Evolutionary conservation across 345 rosid genomes (phyloP), one percentile per base, ranked within the genome.

Genomic region (Kandelia obovata): DNA sequence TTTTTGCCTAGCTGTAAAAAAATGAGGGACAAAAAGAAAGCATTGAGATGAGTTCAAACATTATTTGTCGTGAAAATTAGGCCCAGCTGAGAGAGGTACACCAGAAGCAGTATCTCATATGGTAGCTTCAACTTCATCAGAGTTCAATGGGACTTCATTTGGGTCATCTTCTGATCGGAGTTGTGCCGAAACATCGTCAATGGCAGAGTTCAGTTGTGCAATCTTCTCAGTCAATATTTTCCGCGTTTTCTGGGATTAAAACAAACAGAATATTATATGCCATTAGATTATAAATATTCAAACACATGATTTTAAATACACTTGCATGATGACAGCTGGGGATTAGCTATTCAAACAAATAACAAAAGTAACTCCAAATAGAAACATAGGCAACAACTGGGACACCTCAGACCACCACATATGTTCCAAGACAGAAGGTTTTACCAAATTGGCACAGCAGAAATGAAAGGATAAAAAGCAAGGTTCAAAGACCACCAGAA

Each of bases 71-170:
- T 70, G 58, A 68, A 59, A 55, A 58, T 73, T 16, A 65, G 30
- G 39, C 55, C 31, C 27, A 7, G 28, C 8, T 58, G 62, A 51
- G 43, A 56, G 67, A 43, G 53, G 57, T 63, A 71, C 65, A 58
- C 53, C 60, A 63, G 25, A 56, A 30, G 66, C 3, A 62, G 11
- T 31, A 61, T 51, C 39, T 88, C 82, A 89, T 30, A 75, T 63
- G 30, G 84, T 67, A 66, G 96, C 83, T 81, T 88, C 97, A 19
- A 82, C 74, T 80, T 86, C 90, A 70, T 87, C 91, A 6, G 88
- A 71, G 72, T 76, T 81, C 3, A 66, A 79, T 10, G 76, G 65
- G 62, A 59, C 23, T 53, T 76, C 77, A 6, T 76, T 69, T 11
- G 78, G 58, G 43, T 78, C 31, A 57, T 80, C 88, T 13, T 80